Evolutionary conservation across 2,329 filamentous ascomycete genomes (phyloP).

Genomic region (Arthrocladium fulminans): DNA sequence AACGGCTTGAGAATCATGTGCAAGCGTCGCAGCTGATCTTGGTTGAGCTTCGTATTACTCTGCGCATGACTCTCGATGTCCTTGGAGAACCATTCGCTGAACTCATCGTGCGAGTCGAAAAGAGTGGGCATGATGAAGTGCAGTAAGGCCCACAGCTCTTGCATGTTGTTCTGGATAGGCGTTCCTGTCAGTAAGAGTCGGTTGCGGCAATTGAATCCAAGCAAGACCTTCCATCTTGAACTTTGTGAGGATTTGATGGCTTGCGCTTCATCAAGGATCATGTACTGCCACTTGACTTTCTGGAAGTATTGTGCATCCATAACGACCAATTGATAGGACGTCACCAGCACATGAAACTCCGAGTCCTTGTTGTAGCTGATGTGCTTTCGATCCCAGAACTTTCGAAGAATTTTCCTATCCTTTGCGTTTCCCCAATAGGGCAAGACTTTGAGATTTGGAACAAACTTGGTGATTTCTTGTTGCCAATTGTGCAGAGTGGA

Average conservation of each 20-base stretch:
- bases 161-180: constrained; percentile 99
- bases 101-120: constrained; percentile 57
- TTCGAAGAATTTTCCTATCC: constrained; percentile 90
- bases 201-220: constrained; percentile 93
- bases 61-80: constrained; percentile 93
- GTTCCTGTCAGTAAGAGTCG: constrained; percentile 89
- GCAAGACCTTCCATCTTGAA: constrained; percentile 90
- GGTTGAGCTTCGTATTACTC: constrained; percentile 98
- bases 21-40: constrained; percentile 89
- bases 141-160: constrained; percentile 91
- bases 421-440: constrained; percentile 95
- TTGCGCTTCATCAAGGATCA: constrained; percentile 98
- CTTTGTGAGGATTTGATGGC: constrained; percentile 97
- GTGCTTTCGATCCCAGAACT: constrained; percentile 98
- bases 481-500: constrained; percentile 99
- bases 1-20: constrained; percentile 99
- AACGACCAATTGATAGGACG: constrained; percentile 94
- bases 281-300: constrained; percentile 99
- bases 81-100: constrained; percentile 47
- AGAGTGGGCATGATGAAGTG: constrained; percentile 99
- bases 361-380: constrained; percentile 90
- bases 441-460: constrained; percentile 86
- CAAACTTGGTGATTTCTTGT: constrained; percentile 92
- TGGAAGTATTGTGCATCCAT: constrained; percentile 96
- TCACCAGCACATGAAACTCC: constrained; percentile 90